Base-by-base conservation (phyloP, 305 asterid genomes). In the Stenogyne calaminthoides region DNA sequence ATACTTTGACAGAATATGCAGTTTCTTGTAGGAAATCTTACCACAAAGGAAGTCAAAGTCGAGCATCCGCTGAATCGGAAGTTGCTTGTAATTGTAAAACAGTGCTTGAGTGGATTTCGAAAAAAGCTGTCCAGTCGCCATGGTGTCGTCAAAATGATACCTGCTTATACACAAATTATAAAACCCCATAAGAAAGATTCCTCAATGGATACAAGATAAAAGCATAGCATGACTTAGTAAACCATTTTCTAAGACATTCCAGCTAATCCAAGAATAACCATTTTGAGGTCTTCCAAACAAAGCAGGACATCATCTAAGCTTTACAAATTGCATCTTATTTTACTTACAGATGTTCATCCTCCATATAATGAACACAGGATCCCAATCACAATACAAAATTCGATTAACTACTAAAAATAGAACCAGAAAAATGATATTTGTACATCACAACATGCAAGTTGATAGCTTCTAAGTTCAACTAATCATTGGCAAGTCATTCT, bases 111-210 rank as follows among this genome's bases (percentile, higher is more conserved):
- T 95, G 72, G 89, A 86, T 83, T 87, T 90, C 62, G 99, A 95
- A 81, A 95, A 95, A 80, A 95, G 85, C 79, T 92, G 96, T 63
- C 99, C 98, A 2, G 97, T 85, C 59, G 99, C 94, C 99, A 95
- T 95, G 85, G 74, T 73, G 75, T 56, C 67, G 55, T 76, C 88
- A 85, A 63, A 46, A 64, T 18, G 58, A 64, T 46, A 32, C 79
- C 76, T 72, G 75, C 58, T 58, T 55, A 49, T 10, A 65, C 22
- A 62, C 37, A 55, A 51, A 9, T 10, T 40, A 67, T n/a, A 60
- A 22, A 44, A 18, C 37, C 16, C 64, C 25, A 46, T 37, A 47
- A 59, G 54, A 12, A 66, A 16, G 51, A 71, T 56, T 57, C 39
- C 7, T 49, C 47, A 6, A 65, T 6, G 27, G 44, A 36, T n/a